Conservation (phyloP, 768 basidiomycete genomes). For the Suillus subluteus region DNA sequence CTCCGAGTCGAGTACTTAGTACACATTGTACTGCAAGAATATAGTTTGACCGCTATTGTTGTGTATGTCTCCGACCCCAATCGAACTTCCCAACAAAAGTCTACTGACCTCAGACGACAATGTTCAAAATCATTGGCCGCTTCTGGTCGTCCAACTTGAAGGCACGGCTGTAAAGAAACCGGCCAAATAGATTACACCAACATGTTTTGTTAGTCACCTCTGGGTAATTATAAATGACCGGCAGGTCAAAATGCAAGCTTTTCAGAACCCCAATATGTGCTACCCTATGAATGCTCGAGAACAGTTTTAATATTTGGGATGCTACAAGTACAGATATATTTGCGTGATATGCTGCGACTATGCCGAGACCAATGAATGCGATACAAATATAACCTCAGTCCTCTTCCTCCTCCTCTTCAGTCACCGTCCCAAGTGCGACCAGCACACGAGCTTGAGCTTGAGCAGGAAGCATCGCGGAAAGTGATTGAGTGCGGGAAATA, state of each 20-base stretch:
- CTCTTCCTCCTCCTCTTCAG: not conserved
- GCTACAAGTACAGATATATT: not conserved
- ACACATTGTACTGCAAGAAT: no score
- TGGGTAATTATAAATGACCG: not conserved
- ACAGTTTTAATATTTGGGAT: not conserved
- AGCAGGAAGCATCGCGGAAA: conserved; percentile 2
- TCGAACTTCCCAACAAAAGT: no score
- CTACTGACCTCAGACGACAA: no score
- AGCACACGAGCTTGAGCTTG: not conserved
- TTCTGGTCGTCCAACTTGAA: not conserved
- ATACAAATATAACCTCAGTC: not conserved
- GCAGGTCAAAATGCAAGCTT: not conserved
- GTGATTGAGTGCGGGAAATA: not conserved
- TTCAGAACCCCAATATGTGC: not conserved
- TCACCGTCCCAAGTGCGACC: not conserved
- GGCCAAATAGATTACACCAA: not conserved
- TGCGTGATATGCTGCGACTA: not conserved
- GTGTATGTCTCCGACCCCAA: no score
- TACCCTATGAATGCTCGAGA: not conserved
- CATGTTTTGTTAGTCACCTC: not conserved
- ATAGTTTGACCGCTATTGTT: no score
- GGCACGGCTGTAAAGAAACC: not conserved
- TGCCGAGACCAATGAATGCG: no score
- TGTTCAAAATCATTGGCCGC: no score
- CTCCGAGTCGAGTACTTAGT: not conserved